Percentiles rank a stretch among this genome's conserved stretches.
Conservation (phyloP, 257 asterid genomes). For the Lycium barbarum region DNA sequence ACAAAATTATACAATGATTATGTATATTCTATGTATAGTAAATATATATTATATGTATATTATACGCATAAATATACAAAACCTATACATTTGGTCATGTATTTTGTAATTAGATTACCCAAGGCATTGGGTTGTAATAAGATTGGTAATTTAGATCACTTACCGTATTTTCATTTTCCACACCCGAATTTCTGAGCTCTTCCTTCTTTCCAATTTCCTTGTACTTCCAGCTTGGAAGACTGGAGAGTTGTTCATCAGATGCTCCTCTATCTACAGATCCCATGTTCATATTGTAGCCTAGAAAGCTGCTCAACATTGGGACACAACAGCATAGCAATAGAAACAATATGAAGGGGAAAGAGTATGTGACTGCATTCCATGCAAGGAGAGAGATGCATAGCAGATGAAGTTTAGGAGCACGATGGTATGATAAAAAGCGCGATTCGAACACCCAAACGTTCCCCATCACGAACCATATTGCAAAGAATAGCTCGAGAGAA, state of each 20-base stretch:
- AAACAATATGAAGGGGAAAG: slow-evolving; percentile 84
- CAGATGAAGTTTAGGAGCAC: slow-evolving; percentile 81
- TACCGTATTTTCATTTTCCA: slow-evolving; percentile 56
- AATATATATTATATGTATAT: too few species aligned
- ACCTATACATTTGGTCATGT: too few species aligned
- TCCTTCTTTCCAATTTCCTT: slow-evolving; percentile 47
- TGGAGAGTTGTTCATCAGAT: slow-evolving; percentile 71
- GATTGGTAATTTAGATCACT: slow-evolving; percentile 5
- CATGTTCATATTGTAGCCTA: slow-evolving; percentile 90
- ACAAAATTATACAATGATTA: too few species aligned
- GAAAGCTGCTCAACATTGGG: slow-evolving; percentile 67
- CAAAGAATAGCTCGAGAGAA: slow-evolving; percentile 71
- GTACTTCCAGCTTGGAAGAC: slow-evolving; percentile 66
- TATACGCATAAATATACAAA: too few species aligned
- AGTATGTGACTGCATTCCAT: slow-evolving; percentile 91
- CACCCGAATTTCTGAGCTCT: slow-evolving; percentile 34
- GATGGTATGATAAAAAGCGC: slow-evolving; percentile 67
- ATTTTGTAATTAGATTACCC: too few species aligned
- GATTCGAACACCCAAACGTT: slow-evolving; percentile 92
- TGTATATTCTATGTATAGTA: too few species aligned
- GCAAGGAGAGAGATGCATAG: slow-evolving; percentile 80
- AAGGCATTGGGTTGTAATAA: too few species aligned
- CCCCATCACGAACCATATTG: slow-evolving; percentile 98
- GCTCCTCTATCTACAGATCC: slow-evolving; percentile 79
- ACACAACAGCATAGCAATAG: slow-evolving; percentile 82